Evolutionary conservation across 2,329 filamentous ascomycete genomes (phyloP).

Genomic region (Aspergillus luchuensis): DNA sequence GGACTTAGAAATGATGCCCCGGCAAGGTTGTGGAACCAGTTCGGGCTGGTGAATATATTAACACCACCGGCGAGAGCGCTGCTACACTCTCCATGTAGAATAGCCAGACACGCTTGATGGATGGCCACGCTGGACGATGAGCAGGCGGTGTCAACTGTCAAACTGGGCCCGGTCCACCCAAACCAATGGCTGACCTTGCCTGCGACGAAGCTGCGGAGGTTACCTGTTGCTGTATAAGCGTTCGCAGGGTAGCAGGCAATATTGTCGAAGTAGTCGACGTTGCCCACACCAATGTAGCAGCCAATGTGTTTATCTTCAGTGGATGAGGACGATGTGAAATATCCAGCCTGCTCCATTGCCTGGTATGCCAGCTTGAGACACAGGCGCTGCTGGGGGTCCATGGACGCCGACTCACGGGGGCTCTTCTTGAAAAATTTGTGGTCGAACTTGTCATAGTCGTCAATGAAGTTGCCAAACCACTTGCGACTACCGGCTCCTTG

Average conservation of each 20-base stretch:
- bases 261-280: constrained; percentile 33
- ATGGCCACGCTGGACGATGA: constrained; percentile 42
- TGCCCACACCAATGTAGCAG: constrained; percentile 32
- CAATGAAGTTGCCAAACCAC: constrained; percentile 9
- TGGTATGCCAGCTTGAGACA: constrained; percentile 35
- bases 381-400: too few species aligned
- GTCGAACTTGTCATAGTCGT: constrained; percentile 18
- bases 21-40: constrained; percentile 30
- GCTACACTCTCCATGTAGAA: constrained; percentile 25
- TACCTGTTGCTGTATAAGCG: constrained; percentile 29
- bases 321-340: too few species aligned
- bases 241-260: constrained; percentile 30
- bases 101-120: constrained; percentile 27
- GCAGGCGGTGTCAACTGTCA: constrained; percentile 47
- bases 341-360: constrained; percentile 35
- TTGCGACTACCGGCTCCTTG: constrained; percentile 27
- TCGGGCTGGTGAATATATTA: constrained; percentile 32
- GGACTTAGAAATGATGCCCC: constrained; percentile 46
- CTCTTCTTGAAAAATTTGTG: constrained; percentile 36
- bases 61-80: constrained; percentile 41
- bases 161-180: neutral
- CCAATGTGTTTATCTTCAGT: too few species aligned
- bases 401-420: constrained; percentile 27
- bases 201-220: constrained; percentile 18
- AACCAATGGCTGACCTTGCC: constrained; percentile 48